phyloP scores from a whole-genome alignment of 805 yeast species.

The Candida glaebosa region DNA sequence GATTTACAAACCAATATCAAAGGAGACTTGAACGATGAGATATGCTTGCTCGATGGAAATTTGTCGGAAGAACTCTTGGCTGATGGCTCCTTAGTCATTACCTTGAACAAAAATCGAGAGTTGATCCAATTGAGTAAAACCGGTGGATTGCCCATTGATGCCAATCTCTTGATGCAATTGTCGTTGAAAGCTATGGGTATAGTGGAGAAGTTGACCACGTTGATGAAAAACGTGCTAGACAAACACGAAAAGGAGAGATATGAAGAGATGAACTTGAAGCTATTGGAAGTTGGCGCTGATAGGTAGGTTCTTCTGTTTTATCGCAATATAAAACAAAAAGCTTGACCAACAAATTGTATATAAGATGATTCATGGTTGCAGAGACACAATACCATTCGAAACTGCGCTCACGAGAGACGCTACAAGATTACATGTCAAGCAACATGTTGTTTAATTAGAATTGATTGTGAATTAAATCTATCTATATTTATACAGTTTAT shows the following conservation, averaged over 20 bases:
- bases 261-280: slow-evolving; percentile 22
- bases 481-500: slow-evolving; percentile 1
- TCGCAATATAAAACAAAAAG: too few relatives aligned
- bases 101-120: slow-evolving; percentile 87
- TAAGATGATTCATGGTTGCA: not conserved
- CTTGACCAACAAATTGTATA: not conserved
- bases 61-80: slow-evolving; percentile 72
- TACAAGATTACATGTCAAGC: too few relatives aligned
- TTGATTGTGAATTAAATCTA: not conserved
- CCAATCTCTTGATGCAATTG: slow-evolving; percentile 63
- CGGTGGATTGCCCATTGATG: slow-evolving; percentile 85
- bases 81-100: slow-evolving; percentile 77
- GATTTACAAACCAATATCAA: slow-evolving; percentile 62
- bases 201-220: slow-evolving; percentile 62
- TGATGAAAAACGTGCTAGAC: slow-evolving; percentile 54
- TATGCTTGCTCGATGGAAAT: slow-evolving; percentile 71
- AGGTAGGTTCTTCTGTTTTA: slow-evolving; percentile 15
- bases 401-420: not conserved
- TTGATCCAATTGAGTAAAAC: slow-evolving; percentile 86
- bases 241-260: slow-evolving; percentile 52
- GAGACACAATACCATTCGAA: not conserved
- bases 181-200: slow-evolving; percentile 60
- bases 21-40: slow-evolving; percentile 58
- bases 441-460: not conserved
- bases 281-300: slow-evolving; percentile 35